Evolutionary conservation across 306 rosid species (phyloP), one percentile per base, ranked within the genome.

Genomic region (Cicer yamashitae): DNA sequence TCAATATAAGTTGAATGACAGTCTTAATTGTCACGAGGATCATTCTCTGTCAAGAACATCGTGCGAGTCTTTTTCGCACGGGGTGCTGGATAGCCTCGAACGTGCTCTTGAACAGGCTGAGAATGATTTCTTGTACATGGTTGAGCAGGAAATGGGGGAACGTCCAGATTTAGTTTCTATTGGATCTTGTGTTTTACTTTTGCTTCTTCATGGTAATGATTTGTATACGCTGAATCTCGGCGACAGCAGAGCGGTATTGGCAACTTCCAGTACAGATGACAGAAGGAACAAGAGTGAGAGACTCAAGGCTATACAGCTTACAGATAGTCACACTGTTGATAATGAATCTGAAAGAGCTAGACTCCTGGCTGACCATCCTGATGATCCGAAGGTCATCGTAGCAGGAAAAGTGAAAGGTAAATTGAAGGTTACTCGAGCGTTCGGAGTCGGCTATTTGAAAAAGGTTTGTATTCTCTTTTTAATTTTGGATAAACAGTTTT

Each of bases 381-480:
- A 94, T 67, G 99, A 94, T 71, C 92, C 96, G 7, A 81, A 66
- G 80, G 71, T 87, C 71, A 45, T 94, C 25, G 45, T 80, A 14
- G 87, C 83, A 53, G 98, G 96, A 71, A 94, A 87, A 87, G 96
- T 94, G 41, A 94, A 94, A 87, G 99, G 99, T 53, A 94, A 92
- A 82, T 73, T 94, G 77, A 92, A 90, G 86, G 98, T 92, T 80
- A 90, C 98, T 80, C 98, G 99, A 10, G 99, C 99, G 22, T 83
- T 94, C 71, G 99, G 99, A 76, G 99, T 94, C 77, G 99, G 99
- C 81, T 94, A 94, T 87, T 86, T 94, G 86, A 94, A 94, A 87
- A 89, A 91, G 97, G 99, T 94, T 8, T 37, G 62, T 62, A 40
- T 67, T 82, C 66, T 65, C 46, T 52, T 60, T 48, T 30, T 30